A percentile compares a stretch with the other conserved stretches of the same genome.
Evolutionary conservation across 306 rosid genomes (phyloP).

Genomic region (Prunus mume): DNA sequence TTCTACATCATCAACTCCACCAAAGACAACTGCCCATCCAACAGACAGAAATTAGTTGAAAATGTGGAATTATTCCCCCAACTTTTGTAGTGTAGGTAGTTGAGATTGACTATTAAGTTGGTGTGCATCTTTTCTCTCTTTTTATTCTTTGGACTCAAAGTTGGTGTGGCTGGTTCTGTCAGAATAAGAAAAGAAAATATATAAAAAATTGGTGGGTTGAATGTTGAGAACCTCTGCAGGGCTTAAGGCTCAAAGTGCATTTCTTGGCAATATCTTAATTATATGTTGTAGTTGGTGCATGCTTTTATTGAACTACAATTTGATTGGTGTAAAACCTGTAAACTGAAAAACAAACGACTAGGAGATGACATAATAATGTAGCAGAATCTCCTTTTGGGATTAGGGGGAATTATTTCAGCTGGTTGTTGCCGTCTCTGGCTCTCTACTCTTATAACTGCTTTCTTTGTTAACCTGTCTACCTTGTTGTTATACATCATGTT

Average conservation of each 20-base stretch:
- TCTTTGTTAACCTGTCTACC: not conserved
- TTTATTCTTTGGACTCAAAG: not conserved
- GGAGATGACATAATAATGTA: too few species aligned
- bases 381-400: not conserved
- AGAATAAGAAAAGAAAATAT: not conserved
- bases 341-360: too few species aligned
- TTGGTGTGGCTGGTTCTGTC: not conserved
- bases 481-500: not conserved
- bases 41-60: not conserved
- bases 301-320: not conserved
- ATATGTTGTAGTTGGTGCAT: not conserved
- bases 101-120: slow-evolving; percentile 3
- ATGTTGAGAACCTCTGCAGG: not conserved
- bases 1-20: not conserved
- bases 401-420: not conserved
- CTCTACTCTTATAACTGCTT: too few species aligned
- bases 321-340: too few species aligned
- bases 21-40: not conserved
- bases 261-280: too few species aligned
- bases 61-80: not conserved
- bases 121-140: not conserved
- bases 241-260: not conserved
- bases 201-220: not conserved
- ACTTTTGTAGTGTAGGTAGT: not conserved
- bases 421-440: not conserved